Percentiles rank a stretch among this genome's conserved stretches.
phyloP scores from a whole-genome alignment of 371 early-diverging fungal species.

The Syncephalastrum sp. region DNA sequence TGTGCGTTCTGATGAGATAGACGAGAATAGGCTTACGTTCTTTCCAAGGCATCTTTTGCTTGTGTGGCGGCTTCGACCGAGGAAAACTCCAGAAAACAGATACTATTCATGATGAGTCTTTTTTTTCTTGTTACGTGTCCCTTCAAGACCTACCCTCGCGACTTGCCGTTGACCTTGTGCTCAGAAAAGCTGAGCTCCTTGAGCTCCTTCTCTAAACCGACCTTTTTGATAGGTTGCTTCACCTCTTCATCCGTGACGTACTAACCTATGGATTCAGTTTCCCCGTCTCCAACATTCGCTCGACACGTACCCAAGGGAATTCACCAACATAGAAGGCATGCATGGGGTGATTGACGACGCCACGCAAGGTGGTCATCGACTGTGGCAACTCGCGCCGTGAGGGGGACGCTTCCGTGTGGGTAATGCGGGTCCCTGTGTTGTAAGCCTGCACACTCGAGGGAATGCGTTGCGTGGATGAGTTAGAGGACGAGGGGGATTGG shows the following conservation, averaged over 20 bases:
- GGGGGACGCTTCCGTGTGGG: slow-evolving; percentile 8
- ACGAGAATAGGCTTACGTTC: slow-evolving; percentile 26
- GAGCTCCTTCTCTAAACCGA: slow-evolving; percentile 36
- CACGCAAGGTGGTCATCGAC: slow-evolving; percentile 29
- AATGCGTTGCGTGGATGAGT: slow-evolving; percentile 13
- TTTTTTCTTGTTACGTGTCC: neutral
- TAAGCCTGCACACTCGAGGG: slow-evolving; percentile 22
- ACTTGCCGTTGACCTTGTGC: slow-evolving; percentile 68
- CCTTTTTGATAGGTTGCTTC: slow-evolving; percentile 34
- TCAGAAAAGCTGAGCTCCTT: slow-evolving; percentile 57
- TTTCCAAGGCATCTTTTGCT: slow-evolving; percentile 43
- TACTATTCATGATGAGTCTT: slow-evolving; percentile 18
- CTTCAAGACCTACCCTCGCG: slow-evolving; percentile 45
- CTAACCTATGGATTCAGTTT: slow-evolving; percentile 18
- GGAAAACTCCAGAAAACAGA: slow-evolving; percentile 52
- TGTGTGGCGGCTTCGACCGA: slow-evolving; percentile 34
- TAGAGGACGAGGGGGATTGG: too few species aligned
- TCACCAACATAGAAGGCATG: slow-evolving; percentile 47
- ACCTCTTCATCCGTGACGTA: slow-evolving; percentile 58
- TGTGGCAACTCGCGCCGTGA: slow-evolving; percentile 28
- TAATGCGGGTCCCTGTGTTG: slow-evolving; percentile 9
- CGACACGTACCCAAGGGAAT: slow-evolving; percentile 46
- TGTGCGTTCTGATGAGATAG: neutral
- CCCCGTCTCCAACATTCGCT: too few species aligned
- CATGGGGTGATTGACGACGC: slow-evolving; percentile 34